Base-by-base conservation (phyloP, 2,329 filamentous ascomycete species). In the Calonectria fujianensis region DNA sequence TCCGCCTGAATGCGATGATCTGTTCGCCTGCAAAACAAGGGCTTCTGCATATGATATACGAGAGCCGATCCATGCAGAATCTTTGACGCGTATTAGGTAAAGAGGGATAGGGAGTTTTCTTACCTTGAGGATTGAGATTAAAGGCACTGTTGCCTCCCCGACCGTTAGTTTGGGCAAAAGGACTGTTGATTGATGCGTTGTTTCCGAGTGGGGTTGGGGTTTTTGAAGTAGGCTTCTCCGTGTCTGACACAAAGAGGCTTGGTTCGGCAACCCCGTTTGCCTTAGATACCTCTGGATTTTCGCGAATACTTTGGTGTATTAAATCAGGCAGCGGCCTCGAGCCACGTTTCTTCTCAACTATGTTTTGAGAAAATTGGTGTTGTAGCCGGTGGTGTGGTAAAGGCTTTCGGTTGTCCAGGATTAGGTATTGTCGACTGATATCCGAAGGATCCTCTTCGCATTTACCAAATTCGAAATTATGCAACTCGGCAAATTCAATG, bases 341-440 rank as follows among this genome's bases (percentile, higher is more conserved):
- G 8, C 88, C 88, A 32, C 92, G 90, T 81, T 94, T 94, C 64
- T 85, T 85, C 82, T 93, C 92, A 10, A 94, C 92, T 20, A 93
- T 81, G 8, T 78, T 82, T 14, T 86, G 84, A 1, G 92, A 93
- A 75, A 90, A 91, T 20, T 89, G 84, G 76, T 93, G 91, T 37
- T 86, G 86, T 5, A 91, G 83, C 65, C 89, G 87, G 31, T 88
- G 87, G 70, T 89, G 88, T 20, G 87, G 86, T 13, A 91, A 82
- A 4, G 84, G 79, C 24, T 84, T 84, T 35, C 84, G 85, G 74
- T 85, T 87, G 69, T 87, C 86, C 24, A 90, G 82, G 13, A 89
- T 82, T 8, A 91, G 80, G 67, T 88, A 87, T 80, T 83, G 79
- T 74, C 83, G 70, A 75, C 83, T 78, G 75, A 83, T 71, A 77